These are phyloP conservation scores for Dothideomycetes sp. DNA, from an alignment of 2,329 filamentous ascomycete genomes.

Conservation along the genomic window DNA sequence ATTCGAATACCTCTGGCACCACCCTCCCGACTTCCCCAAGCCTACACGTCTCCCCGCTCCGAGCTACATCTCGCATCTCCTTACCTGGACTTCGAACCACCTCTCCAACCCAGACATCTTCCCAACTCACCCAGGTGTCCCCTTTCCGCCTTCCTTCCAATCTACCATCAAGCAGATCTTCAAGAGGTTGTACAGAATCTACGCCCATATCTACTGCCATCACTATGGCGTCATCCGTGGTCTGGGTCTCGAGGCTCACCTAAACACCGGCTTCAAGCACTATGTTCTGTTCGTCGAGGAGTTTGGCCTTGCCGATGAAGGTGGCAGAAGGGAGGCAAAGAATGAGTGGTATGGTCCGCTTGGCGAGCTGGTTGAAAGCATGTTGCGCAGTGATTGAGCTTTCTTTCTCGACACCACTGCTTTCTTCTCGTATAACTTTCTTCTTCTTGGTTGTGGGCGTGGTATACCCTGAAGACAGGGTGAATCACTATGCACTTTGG, in stretches of 20 bases:
- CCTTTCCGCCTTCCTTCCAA: constrained; percentile 84
- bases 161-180: constrained; percentile 97
- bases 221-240: constrained; percentile 96
- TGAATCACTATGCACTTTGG: too few species aligned
- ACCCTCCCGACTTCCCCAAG: constrained; percentile 83
- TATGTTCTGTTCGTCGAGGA: constrained; percentile 98
- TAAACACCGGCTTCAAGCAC: constrained; percentile 99
- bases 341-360: constrained; percentile 92
- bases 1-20: constrained; percentile 99
- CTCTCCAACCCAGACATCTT: constrained; percentile 94
- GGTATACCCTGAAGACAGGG: too few species aligned
- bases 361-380: constrained; percentile 92
- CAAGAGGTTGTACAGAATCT: constrained; percentile 97
- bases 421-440: too few species aligned
- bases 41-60: constrained; percentile 97
- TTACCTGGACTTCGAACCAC: constrained; percentile 90
- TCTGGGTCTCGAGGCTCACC: constrained; percentile 86
- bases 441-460: too few species aligned
- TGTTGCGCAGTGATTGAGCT: constrained; percentile 81
- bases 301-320: constrained; percentile 76
- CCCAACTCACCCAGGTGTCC: constrained; percentile 62
- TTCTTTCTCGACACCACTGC: too few species aligned
- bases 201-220: constrained; percentile 94
- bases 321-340: constrained; percentile 21
- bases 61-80: constrained; percentile 94